A percentile compares a stretch with the other conserved stretches of the same genome.
Evolutionary conservation across 2,329 filamentous ascomycete species (phyloP).

Genomic region (Septoria linicola): DNA sequence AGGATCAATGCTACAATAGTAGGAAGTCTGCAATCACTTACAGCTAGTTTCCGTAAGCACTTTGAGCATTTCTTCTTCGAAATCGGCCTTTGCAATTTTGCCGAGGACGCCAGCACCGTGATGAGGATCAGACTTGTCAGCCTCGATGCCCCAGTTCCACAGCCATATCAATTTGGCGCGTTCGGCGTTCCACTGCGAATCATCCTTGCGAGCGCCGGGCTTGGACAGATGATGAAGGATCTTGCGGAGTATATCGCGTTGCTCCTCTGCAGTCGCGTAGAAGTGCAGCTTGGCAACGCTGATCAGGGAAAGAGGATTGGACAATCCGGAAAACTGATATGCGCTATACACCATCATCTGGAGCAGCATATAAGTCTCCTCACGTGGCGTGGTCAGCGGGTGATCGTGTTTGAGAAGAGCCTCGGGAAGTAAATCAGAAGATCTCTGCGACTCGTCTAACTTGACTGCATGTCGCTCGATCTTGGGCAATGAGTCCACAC

Average conservation of each 20-base stretch:
- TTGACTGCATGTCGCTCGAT: conserved; percentile 41
- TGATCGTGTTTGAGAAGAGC: conserved; percentile 60
- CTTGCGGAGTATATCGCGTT: conserved; percentile 59
- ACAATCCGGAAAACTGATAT: conserved; percentile 45
- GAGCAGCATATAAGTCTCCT: conserved; percentile 58
- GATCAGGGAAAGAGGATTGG: conserved; percentile 43
- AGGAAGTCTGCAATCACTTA: conserved; percentile 29
- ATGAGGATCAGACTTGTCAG: conserved; percentile 37
- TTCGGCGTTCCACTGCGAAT: conserved; percentile 61
- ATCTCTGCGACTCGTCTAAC: conserved; percentile 35
- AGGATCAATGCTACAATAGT: background rate
- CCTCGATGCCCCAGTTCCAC: conserved; percentile 65
- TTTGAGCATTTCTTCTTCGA: conserved; percentile 72
- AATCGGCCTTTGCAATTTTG: conserved; percentile 57
- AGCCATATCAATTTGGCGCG: conserved; percentile 71
- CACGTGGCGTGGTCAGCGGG: conserved; percentile 61
- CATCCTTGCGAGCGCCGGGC: conserved; percentile 51
- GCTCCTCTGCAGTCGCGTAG: conserved; percentile 62
- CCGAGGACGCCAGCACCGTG: conserved; percentile 54
- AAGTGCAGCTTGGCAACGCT: conserved; percentile 61
- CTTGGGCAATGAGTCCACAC: conserved; percentile 45
- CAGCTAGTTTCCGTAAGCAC: conserved; percentile 53
- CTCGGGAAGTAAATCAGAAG: conserved; percentile 41
- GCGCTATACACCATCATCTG: conserved; percentile 59
- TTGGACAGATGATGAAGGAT: conserved; percentile 57